Evolutionary conservation across 352 stramenopile species (phyloP).

Genomic region (Phytophthora lateralis): DNA sequence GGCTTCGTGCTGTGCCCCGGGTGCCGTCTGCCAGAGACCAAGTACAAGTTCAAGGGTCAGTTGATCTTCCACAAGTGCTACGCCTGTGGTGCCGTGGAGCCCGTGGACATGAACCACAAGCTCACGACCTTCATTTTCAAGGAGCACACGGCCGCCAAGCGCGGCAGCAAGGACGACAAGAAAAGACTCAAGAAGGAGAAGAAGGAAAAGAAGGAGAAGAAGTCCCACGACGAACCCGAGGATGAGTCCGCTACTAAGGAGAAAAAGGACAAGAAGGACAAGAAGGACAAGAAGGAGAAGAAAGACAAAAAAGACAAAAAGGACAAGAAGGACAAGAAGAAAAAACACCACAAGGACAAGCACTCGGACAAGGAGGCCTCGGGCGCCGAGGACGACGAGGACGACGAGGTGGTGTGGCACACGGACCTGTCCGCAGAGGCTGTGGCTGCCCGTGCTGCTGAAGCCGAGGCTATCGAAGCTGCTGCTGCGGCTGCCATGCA

Average conservation of each 20-base stretch:
- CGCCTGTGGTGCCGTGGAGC: conserved; percentile 96
- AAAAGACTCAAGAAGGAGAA: conserved; percentile 85
- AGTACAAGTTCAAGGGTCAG: conserved; percentile 99
- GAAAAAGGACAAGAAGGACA: conserved; percentile 66
- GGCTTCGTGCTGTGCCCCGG: conserved; percentile 97
- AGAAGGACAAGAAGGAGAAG: conserved; percentile 72
- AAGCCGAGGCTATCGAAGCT: conserved; percentile 84
- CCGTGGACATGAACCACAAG: conserved; percentile 99
- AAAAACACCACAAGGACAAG: conserved; percentile 84
- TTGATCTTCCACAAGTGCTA: conserved; percentile 98
- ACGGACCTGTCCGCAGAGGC: conserved; percentile 85
- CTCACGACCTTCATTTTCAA: conserved; percentile 98
- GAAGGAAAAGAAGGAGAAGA: conserved; percentile 70
- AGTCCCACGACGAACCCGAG: conserved; percentile 67
- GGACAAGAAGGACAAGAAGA: conserved; percentile 82
- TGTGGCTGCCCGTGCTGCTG: conserved; percentile 77
- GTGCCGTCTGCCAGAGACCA: conserved; percentile 97
- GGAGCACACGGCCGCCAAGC: conserved; percentile 94
- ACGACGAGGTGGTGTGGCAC: conserved; percentile 86
- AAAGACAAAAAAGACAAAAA: conserved; percentile 83
- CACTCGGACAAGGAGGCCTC: conserved; percentile 70
- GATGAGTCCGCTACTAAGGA: conserved; percentile 65
- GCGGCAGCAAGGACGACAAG: conserved; percentile 83
- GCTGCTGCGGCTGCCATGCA: conserved; percentile 76
- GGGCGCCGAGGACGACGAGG: conserved; percentile 68